Evolutionary conservation across 176 grass and related monocot genomes (phyloP), one percentile per base, ranked within the genome.

Genomic region (Calamus simplicifolius): DNA sequence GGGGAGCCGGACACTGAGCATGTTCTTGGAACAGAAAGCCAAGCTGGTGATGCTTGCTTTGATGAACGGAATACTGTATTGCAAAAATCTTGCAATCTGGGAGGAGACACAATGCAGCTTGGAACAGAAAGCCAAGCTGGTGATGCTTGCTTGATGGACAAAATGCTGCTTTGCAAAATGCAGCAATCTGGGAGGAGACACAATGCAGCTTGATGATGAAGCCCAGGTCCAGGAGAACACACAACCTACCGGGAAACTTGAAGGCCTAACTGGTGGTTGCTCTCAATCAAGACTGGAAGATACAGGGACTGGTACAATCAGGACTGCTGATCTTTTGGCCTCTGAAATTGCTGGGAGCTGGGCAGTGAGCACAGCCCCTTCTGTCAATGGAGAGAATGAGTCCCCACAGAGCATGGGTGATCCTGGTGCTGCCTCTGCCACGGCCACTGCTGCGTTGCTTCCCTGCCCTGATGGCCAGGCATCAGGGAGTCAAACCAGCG

Each of bases 291-390:
- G 78, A 71, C 51, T 53, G 16, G 81, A 86, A 52, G 81, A 83
- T 27, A 80, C 57, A 16, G 81, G 81, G 51, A 59, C 18, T 52
- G 68, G 79, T 68, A 79, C 75, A 63, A 62, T 98, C 12, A 27
- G 51, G 61, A 98, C 94, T 59, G 68, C 67, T 49, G 88, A 98
- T 89, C 85, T 98, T 71, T 55, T 98, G 67, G 82, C 88, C 58
- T 93, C 94, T 62, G 94, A 98, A 83, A 67, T 79, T 71, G 79
- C 85, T 66, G 94, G 94, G 51, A 86, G 94, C 76, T 98, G 88
- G 94, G 94, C 88, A 19, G 74, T 93, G 57, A 75, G 86, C 70
- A 84, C 85, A 59, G 70, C 48, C n/a, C 84, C 79, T 3, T 85
- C 76, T 29, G 64, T 78, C 27, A 89, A 85, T 62, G 81, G 76